Evolutionary conservation across 2,329 filamentous ascomycete species (phyloP).

Genomic region (Drechslerella dactyloides): DNA sequence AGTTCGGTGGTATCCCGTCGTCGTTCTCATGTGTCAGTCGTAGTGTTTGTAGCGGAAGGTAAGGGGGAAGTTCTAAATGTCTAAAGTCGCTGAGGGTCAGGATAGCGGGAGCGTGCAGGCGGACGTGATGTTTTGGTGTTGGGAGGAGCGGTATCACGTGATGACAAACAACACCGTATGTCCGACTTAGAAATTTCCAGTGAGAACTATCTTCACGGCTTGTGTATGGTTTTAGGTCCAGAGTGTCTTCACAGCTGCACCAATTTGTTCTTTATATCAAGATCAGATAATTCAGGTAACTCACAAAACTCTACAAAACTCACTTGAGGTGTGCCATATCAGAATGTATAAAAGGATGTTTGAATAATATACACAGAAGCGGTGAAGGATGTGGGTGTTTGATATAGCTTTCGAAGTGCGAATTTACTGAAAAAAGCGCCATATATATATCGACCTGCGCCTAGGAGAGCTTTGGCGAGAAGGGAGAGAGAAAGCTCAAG

Average conservation of each 20-base stretch:
- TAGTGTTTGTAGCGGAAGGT: neutral
- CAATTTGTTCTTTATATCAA: too few species aligned
- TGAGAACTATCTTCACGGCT: too few species aligned
- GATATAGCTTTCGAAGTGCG: constrained; percentile 28
- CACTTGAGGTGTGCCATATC: constrained; percentile 21
- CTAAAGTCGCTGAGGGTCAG: too few species aligned
- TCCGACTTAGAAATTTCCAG: neutral
- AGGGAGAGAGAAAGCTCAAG: neutral
- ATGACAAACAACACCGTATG: neutral
- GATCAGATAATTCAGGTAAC: too few species aligned
- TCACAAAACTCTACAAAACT: neutral
- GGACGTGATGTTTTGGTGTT: constrained; percentile 50
- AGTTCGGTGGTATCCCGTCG: neutral
- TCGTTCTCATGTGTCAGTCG: neutral
- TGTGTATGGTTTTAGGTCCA: too few species aligned
- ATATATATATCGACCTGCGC: neutral
- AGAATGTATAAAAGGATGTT: constrained; percentile 43
- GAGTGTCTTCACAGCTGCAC: too few species aligned
- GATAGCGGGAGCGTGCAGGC: neutral
- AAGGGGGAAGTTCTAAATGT: too few species aligned
- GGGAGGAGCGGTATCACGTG: constrained; percentile 39
- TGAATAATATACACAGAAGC: constrained; percentile 50
- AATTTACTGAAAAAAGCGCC: neutral
- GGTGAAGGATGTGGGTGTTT: constrained; percentile 32
- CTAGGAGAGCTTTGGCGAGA: neutral